A percentile compares a stretch with the other conserved stretches of the same genome.
These are phyloP conservation scores for Pleurotus salmoneostramineus DNA, from an alignment of 768 basidiomycete genomes.

Conservation along the genomic window DNA sequence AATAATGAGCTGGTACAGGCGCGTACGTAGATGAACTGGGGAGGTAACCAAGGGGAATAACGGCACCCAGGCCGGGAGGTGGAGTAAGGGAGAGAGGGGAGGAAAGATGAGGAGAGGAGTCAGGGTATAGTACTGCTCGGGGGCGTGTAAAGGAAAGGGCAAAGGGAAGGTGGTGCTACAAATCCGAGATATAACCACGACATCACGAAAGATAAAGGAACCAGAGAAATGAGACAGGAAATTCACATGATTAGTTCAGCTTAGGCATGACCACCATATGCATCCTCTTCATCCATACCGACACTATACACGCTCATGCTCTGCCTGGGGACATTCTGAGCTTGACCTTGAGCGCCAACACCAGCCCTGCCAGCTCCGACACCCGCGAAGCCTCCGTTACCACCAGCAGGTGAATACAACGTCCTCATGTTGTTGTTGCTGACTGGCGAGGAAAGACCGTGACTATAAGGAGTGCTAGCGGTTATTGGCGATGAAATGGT, in stretches of 20 bases:
- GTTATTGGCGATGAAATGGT: constrained; percentile 3
- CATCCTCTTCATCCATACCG: constrained; percentile 7
- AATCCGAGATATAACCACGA: neutral
- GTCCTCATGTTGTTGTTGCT: constrained; percentile 9
- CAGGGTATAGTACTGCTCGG: neutral
- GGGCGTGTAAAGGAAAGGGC: neutral
- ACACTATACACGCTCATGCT: constrained; percentile 6
- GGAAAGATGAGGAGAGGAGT: neutral
- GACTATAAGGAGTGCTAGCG: neutral
- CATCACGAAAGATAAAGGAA: neutral
- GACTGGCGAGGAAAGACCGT: neutral
- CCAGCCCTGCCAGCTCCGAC: neutral
- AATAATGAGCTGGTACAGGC: neutral
- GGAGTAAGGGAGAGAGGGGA: neutral
- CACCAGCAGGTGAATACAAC: constrained; percentile 7
- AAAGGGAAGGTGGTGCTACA: neutral
- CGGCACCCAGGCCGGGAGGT: neutral
- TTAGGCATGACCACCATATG: constrained; percentile 2
- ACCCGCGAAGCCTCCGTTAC: neutral
- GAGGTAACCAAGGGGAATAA: neutral
- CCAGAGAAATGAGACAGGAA: neutral
- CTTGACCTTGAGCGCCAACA: neutral
- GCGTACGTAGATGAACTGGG: neutral
- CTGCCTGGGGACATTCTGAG: neutral
- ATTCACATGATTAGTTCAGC: neutral